Conservation (phyloP, 2,329 filamentous ascomycete genomes). For the Aspergillus sp. region DNA sequence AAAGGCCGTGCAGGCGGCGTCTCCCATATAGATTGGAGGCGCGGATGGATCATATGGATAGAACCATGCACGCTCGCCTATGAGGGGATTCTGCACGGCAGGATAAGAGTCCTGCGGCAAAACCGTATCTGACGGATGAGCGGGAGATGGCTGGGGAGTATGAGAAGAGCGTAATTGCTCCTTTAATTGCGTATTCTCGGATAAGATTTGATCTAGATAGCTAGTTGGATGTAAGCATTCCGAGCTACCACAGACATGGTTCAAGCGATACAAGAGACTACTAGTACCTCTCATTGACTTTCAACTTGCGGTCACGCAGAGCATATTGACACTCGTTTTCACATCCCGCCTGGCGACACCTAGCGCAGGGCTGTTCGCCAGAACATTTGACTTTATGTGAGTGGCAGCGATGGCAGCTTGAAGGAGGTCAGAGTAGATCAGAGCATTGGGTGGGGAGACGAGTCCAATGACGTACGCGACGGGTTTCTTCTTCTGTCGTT, state of each 20-base stretch:
- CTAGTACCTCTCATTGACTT: conserved; percentile 23
- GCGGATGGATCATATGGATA: conserved; percentile 25
- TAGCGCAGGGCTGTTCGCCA: conserved; percentile 40
- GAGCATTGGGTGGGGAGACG: not conserved
- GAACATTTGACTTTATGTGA: conserved; percentile 46
- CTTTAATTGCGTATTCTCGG: conserved; percentile 15
- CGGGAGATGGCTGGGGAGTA: conserved; percentile 3
- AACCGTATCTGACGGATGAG: not conserved
- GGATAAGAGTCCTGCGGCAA: conserved; percentile 2
- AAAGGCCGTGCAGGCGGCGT: conserved; percentile 36
- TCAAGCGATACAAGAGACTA: not conserved
- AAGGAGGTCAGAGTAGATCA: not conserved
- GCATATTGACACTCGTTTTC: conserved; percentile 35
- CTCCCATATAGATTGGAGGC: conserved; percentile 30
- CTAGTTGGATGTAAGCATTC: conserved; percentile 8
- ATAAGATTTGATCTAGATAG: conserved; percentile 27
- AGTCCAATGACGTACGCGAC: conserved; percentile 10
- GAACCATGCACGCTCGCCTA: conserved; percentile 30
- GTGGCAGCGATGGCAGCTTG: conserved; percentile 41
- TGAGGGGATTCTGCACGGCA: conserved; percentile 19
- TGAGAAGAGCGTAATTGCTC: conserved; percentile 6
- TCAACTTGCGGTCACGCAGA: conserved; percentile 38
- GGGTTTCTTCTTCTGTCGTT: conserved; percentile 14
- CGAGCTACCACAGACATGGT: not conserved
- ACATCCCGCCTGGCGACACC: conserved; percentile 33